phyloP scores from a whole-genome alignment of 1,139 yeast species.

The Nadsonia commutata region DNA sequence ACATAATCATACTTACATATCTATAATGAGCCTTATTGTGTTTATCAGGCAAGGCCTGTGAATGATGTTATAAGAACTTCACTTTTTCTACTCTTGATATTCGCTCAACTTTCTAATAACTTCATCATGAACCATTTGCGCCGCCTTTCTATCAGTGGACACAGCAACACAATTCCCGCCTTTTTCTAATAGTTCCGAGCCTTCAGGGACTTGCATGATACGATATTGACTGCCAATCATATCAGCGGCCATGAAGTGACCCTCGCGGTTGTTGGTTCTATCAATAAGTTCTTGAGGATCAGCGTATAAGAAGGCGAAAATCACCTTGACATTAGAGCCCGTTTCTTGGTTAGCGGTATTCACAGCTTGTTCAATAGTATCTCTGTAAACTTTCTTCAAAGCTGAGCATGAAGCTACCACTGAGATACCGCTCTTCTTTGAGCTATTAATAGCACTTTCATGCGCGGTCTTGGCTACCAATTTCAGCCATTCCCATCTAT shows the following conservation, averaged over 20 bases:
- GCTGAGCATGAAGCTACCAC: conserved; percentile 72
- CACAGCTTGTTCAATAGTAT: conserved; percentile 20
- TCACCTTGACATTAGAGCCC: conserved; percentile 23
- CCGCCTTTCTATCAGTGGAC: neutral
- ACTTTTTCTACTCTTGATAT: no score
- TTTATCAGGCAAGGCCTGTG: no score
- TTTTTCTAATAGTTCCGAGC: neutral
- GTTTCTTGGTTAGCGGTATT: conserved; percentile 2
- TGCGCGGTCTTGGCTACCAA: conserved; percentile 27
- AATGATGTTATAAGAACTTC: no score
- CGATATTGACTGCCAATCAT: conserved; percentile 73
- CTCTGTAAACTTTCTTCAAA: conserved; percentile 59
- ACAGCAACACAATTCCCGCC: neutral
- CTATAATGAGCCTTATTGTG: no score
- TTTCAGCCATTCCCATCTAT: conserved; percentile 80
- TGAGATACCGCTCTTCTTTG: conserved; percentile 17
- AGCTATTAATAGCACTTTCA: conserved; percentile 27
- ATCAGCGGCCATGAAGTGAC: conserved; percentile 74
- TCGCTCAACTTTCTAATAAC: neutral
- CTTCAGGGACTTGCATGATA: conserved; percentile 55
- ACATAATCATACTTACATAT: no score
- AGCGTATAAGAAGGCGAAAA: conserved; percentile 49
- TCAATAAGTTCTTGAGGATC: conserved; percentile 41
- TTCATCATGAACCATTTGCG: neutral
- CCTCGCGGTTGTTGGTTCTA: conserved; percentile 47